Base-by-base conservation (phyloP, 768 basidiomycete genomes). In the Kwoniella sp. region DNA sequence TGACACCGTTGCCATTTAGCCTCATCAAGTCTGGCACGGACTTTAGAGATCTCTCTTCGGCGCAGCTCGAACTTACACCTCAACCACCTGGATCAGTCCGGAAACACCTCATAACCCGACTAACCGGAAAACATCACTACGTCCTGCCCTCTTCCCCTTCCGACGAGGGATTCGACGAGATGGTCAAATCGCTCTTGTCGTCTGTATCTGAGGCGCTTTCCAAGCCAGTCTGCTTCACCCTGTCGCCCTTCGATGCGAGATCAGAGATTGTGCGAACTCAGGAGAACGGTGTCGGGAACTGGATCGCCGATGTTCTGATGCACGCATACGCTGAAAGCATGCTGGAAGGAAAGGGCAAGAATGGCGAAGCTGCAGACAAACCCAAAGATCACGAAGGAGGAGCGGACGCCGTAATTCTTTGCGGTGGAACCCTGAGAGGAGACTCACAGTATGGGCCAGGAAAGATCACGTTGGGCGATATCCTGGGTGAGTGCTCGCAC, bases 361-460 rank as follows among this genome's bases (percentile, higher is more conserved):
- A 28, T 85, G 84, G 53, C 13, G 31, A 59, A 55, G 79, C 87
- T 71, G 84, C 86, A 71, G 86, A 83, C 25, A 47, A 54, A 37
- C 34, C n/a, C 29, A 58, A 50, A 11, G 15, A 28, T 26, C 45
- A 38, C 30, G 68, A 61, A 51, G 57, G 86, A 84, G 12, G 90
- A 87, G 86, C 90, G 0, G 91, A 94, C 74, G 90, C 87, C 0
- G 90, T 90, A 11, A 83, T 95, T 58, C 86, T 93, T 28, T 89
- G 87, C 70, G 89, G 89, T 25, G 93, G 93, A 8, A 92, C 91
- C 0, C 81, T 93, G 50, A 86, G 93, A 54, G 92, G 93, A 4
- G 93, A 95, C 76, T 89, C 89, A 0, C 82, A 86, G 1, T 94
- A 94, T 80, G 89, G 90, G 0, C 87, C 92, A 67, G 92, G 93